A percentile compares a stretch with the other conserved stretches of the same genome.
phyloP scores from a whole-genome alignment of 2,329 filamentous ascomycete genomes.

The Ascochyta viciae-villosae region DNA sequence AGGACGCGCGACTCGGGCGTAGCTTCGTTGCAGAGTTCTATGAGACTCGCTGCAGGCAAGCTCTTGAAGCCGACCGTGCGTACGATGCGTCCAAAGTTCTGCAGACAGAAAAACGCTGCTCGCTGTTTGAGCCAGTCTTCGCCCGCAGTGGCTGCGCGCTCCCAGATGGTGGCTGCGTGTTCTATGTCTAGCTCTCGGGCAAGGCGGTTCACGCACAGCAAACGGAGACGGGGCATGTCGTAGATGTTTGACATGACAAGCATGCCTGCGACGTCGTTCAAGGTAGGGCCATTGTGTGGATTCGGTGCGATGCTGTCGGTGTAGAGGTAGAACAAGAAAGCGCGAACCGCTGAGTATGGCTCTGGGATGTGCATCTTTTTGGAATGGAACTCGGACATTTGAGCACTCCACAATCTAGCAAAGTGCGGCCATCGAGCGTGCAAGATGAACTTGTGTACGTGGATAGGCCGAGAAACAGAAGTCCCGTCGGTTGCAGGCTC shows the following conservation, averaged over 20 bases:
- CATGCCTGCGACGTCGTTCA: constrained; percentile 89
- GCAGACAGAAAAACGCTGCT: constrained; percentile 86
- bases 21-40: constrained; percentile 92
- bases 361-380: constrained; percentile 98
- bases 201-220: constrained; percentile 89
- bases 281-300: constrained; percentile 58
- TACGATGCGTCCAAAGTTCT: constrained; percentile 93
- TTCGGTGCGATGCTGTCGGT: constrained; percentile 79
- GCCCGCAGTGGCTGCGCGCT: constrained; percentile 85
- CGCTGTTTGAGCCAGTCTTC: constrained; percentile 94
- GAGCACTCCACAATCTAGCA: constrained; percentile 84
- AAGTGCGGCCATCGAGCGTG: constrained; percentile 98
- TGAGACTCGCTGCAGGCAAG: constrained; percentile 78
- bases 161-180: constrained; percentile 95
- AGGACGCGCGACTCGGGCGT: constrained; percentile 92
- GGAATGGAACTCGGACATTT: constrained; percentile 97
- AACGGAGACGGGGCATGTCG: constrained; percentile 90
- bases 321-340: constrained; percentile 95
- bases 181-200: constrained; percentile 92
- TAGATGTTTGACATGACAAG: constrained; percentile 98
- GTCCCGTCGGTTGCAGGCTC: constrained; percentile 50
- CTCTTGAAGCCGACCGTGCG: constrained; percentile 85
- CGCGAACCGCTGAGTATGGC: constrained; percentile 90
- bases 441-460: constrained; percentile 93
- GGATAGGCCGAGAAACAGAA: constrained; percentile 74